Evolutionary conservation across 192 early-diverging fungal genomes (phyloP).

Genomic region (Helicostylum pulchrum): DNA sequence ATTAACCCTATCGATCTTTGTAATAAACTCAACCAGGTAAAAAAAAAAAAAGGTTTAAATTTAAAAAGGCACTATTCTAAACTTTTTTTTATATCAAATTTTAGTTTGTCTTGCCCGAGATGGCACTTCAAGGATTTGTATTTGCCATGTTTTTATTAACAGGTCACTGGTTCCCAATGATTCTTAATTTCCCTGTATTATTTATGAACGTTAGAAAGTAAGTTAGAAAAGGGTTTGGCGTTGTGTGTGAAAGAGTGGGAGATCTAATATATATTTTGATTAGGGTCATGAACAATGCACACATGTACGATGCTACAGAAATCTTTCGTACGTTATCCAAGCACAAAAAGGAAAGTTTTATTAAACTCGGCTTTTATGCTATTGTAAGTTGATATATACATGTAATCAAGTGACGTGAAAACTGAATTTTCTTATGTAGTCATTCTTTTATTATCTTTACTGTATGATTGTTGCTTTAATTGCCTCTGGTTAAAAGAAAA

Average conservation of each 20-base stretch:
- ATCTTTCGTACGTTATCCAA: conserved; percentile 88
- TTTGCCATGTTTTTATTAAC: conserved; percentile 75
- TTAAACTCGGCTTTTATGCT: conserved; percentile 93
- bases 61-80: background rate
- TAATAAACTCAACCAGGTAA: conserved; percentile 87
- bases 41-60: background rate
- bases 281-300: conserved; percentile 73
- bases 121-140: conserved; percentile 73
- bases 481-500: background rate
- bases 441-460: conserved; percentile 90
- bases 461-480: conserved; percentile 36
- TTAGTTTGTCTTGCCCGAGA: conserved; percentile 90
- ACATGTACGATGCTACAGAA: conserved; percentile 94
- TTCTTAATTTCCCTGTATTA: conserved; percentile 80
- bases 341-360: conserved; percentile 92
- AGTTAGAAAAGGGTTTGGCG: background rate
- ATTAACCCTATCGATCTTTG: conserved; percentile 98
- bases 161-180: conserved; percentile 79
- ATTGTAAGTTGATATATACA: conserved; percentile 41
- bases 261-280: background rate
- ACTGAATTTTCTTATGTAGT: conserved; percentile 6
- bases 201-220: conserved; percentile 85
- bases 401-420: background rate
- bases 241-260: background rate
- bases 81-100: background rate